Percentiles rank a stretch among this genome's conserved stretches.
These are phyloP conservation scores for Phenoliferia sp. DNA, from an alignment of 1,284 basidiomycete species.

Conservation along the genomic window DNA sequence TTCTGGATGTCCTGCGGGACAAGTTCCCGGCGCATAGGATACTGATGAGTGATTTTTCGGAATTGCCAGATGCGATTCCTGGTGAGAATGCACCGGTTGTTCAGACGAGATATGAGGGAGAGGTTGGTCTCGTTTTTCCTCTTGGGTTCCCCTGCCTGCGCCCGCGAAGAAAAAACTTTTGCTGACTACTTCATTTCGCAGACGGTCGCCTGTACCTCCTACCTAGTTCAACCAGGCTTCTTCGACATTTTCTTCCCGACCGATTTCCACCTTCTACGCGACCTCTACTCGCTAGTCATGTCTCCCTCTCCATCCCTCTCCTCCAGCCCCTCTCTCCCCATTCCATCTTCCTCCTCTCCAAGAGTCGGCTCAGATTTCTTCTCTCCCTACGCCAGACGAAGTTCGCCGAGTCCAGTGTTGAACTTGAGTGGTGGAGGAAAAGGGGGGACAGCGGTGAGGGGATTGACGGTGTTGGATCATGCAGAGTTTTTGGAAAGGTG, in stretches of 20 bases:
- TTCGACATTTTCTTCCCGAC: constrained; percentile 99
- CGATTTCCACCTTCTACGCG: constrained; percentile 73
- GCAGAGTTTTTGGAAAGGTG: constrained; percentile 78
- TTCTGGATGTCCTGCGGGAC: constrained; percentile 74
- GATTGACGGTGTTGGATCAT: constrained; percentile 72
- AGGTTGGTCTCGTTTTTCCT: constrained; percentile 48
- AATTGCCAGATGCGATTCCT: constrained; percentile 76
- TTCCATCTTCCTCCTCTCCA: constrained; percentile 56
- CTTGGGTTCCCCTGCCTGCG: not conserved
- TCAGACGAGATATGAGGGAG: constrained; percentile 80
- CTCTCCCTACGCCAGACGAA: constrained; percentile 10
- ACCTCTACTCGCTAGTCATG: constrained; percentile 81
- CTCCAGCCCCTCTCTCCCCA: not conserved
- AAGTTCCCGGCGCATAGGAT: constrained; percentile 88
- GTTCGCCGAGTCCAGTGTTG: not conserved
- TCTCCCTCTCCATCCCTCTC: constrained; percentile 23
- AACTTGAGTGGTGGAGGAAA: not conserved
- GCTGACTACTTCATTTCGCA: constrained; percentile 7
- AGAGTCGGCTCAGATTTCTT: constrained; percentile 18
- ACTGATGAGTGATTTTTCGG: constrained; percentile 86
- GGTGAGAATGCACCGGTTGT: constrained; percentile 91
- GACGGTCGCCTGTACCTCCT: constrained; percentile 74
- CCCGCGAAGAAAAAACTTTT: not conserved
- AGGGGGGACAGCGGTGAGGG: constrained; percentile 1
- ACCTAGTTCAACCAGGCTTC: constrained; percentile 89